Evolutionary conservation across 371 early-diverging fungal genomes (phyloP).

Genomic region (Lichtheimia ramosa): DNA sequence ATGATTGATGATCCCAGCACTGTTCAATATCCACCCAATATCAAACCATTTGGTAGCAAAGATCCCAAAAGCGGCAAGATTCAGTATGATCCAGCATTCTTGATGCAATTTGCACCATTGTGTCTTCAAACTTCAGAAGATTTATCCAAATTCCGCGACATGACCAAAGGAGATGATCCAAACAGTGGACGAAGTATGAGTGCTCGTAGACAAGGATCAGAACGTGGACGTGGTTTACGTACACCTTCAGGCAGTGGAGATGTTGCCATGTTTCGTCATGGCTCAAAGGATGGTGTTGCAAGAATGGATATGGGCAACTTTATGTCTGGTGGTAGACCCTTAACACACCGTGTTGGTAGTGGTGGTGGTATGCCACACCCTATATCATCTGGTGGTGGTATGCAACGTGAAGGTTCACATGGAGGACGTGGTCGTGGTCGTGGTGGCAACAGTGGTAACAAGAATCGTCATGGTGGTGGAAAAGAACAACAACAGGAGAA

Average conservation of each 20-base stretch:
- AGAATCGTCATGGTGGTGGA: slow-evolving; percentile 38
- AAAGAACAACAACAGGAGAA: slow-evolving; percentile 13
- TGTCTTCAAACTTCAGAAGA: slow-evolving; percentile 69
- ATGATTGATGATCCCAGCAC: slow-evolving; percentile 36
- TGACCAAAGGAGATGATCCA: slow-evolving; percentile 53
- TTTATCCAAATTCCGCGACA: slow-evolving; percentile 67
- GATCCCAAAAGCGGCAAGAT: slow-evolving; percentile 51
- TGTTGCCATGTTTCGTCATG: slow-evolving; percentile 47
- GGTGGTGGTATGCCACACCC: slow-evolving; percentile 40
- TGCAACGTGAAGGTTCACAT: slow-evolving; percentile 55
- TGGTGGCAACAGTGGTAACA: slow-evolving; percentile 55
- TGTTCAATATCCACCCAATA: slow-evolving; percentile 43
- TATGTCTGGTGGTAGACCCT: slow-evolving; percentile 38
- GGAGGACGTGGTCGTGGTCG: slow-evolving; percentile 35
- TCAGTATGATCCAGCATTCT: slow-evolving; percentile 72
- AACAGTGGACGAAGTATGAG: slow-evolving; percentile 33
- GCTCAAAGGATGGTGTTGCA: slow-evolving; percentile 31
- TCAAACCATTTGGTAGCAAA: slow-evolving; percentile 37
- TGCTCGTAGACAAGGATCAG: slow-evolving; percentile 63
- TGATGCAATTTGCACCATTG: slow-evolving; percentile 74
- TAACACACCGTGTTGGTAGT: slow-evolving; percentile 54
- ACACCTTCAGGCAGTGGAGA: slow-evolving; percentile 42
- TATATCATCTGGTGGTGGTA: slow-evolving; percentile 34
- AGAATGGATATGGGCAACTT: slow-evolving; percentile 53
- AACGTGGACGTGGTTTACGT: slow-evolving; percentile 53